Evolutionary conservation across 805 yeast species (phyloP), one percentile per base, ranked within the genome.

Genomic region (Spathaspora passalidarum): DNA sequence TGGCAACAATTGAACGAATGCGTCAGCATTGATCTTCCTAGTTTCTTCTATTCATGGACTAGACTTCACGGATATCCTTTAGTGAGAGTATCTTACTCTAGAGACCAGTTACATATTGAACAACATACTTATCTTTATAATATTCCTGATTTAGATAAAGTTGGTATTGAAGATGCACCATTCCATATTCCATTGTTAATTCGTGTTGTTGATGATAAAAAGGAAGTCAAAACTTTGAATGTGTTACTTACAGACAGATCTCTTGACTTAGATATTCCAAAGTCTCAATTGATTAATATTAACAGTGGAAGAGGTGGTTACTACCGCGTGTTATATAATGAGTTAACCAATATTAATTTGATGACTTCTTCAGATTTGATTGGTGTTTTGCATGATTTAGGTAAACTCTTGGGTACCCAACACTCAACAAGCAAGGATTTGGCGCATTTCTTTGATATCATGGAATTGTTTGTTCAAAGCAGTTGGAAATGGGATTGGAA

Each of bases 181-280:
- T 85, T 69, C 56, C 84, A 82, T 50, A 65, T 85, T 38, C 91
- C 92, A 3, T 59, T 86, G 49, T 61, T 72, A 2, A 59, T 80
- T 32, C 73, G 65, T 40, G 52, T 66, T 1, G 44, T 49, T 26
- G 53, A 47, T 32, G 59, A 56, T 39, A 19, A 69, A 61, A 60
- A 76, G 65, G 19, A 48, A 2, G 40, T 39, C 2, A 57, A 67
- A 18, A 49, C 66, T 1, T 60, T 61, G 21, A 72, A 74, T 51
- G 62, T 68, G 38, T 49, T 80, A 42, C 44, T 77, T 25, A 71
- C 72, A 5, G 83, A 78, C 49, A 59, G 80, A 51, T 63, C 55
- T 35, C 38, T 55, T 62, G 54, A 53, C 25, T 49, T 68, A 36
- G 69, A 67, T 9, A 53, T 65, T 32, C 61, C 63, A 3, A n/a